Base-by-base conservation (phyloP, 1,284 basidiomycete species). In the Ceratobasidium sp. region DNA sequence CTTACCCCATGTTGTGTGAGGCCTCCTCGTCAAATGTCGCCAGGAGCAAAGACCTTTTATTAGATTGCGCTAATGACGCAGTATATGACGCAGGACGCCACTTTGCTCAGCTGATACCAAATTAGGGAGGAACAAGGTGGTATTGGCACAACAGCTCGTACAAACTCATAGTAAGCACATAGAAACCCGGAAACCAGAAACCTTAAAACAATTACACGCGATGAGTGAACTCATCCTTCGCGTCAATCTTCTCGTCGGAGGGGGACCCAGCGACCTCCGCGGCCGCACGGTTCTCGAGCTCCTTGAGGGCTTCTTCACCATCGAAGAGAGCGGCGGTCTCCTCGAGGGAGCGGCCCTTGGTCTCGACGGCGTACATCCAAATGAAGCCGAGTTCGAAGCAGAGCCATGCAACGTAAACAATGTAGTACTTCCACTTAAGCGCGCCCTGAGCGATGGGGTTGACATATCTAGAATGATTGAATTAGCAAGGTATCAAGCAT, bases 281-380 rank as follows among this genome's bases (percentile, higher is more conserved):
- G 34, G 49, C 68, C 43, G 43, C 62, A 45, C 62, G 62, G 15
- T 54, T 17, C 27, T 65, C 40, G 40, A 72, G 60, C 32, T 67
- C 50, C 25, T 69, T 58, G 32, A 71, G 49, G 35, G 58, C 57
- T 43, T 71, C 67, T 20, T 84, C 83, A 25, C 87, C 85, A 72
- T 88, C 87, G 72, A 88, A 75, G 20, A 89, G 76, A 3, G 83
- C 83, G 0, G 87, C 84, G 2, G 87, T 89, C 75, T 89, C 87
- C 77, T 89, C 88, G 27, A 88, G 80, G 0, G 87, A 88, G 31
- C 84, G 82, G 20, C 86, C 86, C 81, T 80, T 84, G 2, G 88
- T 90, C 75, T 90, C 87, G 27, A 89, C 82, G 54, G 88, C 79
- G 75, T 79, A 87, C 10, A 78, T 73, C n/a, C 83, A 76, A 15